phyloP scores from a whole-genome alignment of 2,329 filamentous ascomycete genomes.

The Plectosphaerella plurivora region DNA sequence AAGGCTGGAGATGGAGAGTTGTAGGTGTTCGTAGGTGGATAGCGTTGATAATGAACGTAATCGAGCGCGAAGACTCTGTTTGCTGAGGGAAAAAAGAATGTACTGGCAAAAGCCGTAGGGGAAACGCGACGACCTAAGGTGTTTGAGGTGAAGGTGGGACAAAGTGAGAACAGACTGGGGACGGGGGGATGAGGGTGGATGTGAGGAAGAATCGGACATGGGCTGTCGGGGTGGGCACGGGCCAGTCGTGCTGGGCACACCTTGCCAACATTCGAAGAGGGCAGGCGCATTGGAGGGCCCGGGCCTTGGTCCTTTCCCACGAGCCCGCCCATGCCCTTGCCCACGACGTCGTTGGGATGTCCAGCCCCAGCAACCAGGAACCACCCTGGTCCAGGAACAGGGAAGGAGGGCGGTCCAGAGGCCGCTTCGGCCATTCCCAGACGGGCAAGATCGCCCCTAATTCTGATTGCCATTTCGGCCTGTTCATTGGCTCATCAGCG shows the following conservation, averaged over 20 bases:
- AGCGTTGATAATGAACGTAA: background rate
- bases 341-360: background rate
- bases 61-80: constrained; percentile 1
- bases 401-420: background rate
- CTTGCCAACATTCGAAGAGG: no score
- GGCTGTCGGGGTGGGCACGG: background rate
- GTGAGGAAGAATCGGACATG: constrained; percentile 1
- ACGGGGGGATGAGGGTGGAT: background rate
- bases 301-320: no score
- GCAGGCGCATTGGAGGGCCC: no score
- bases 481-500: background rate
- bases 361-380: background rate
- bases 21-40: background rate
- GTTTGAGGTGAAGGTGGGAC: constrained; percentile 3
- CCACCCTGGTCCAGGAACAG: background rate
- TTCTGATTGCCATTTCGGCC: background rate
- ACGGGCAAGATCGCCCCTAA: background rate
- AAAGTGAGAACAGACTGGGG: constrained; percentile 1
- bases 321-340: background rate
- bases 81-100: constrained; percentile 1
- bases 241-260: background rate
- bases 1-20: background rate
- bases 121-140: background rate
- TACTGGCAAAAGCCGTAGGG: background rate
- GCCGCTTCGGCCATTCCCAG: background rate